Base-by-base conservation (phyloP, 495 filamentous ascomycete species). In the Hypoxylon lienhwacheense region DNA sequence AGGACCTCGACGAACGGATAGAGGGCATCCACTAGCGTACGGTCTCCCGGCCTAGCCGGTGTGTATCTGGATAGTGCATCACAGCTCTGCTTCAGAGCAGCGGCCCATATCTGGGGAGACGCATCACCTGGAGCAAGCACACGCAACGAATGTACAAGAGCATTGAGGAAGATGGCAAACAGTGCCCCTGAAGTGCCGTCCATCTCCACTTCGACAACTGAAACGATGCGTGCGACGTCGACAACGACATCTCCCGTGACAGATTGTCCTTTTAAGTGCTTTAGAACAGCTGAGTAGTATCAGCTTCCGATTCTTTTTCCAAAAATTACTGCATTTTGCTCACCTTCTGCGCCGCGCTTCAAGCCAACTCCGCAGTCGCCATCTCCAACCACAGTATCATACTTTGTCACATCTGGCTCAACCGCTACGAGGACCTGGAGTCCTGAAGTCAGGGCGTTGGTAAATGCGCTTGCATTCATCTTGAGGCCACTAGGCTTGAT, bases 151-250 rank as follows among this genome's bases (percentile, higher is more conserved):
- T 87, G 83, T 14, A 88, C 85, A 1, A 98, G 84, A 0, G 91
- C 83, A 67, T 96, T 96, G 43, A 98, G 78, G 77, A 96, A 98
- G 58, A 98, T 98, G 28, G 91, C 88, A 68, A 95, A 97, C 20
- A 98, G 76, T 4, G 95, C 93, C 2, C 93, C 93, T 0, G 90
- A 96, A 7, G 93, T 98, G 39, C 93, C 93, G 65, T 96, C 93
- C 93, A 98, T 98, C 32, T 76, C 83, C 31, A 71, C 84, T 66
- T 98, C 93, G n/a, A 97, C 83, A 3, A 91, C 81, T 5, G 79
- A 79, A n/a, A 87, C 85, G 46, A 98, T 88, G 53, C 78, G 81
- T 44, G 84, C 78, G 11, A 97, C 73, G 19, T 90, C 85, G 22
- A 83, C 64, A 5, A 90, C 83, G 5, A 79, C 78, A 59, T 98